These are phyloP conservation scores for Rhodocollybia butyracea DNA, from an alignment of 768 basidiomycete genomes.

Conservation along the genomic window DNA sequence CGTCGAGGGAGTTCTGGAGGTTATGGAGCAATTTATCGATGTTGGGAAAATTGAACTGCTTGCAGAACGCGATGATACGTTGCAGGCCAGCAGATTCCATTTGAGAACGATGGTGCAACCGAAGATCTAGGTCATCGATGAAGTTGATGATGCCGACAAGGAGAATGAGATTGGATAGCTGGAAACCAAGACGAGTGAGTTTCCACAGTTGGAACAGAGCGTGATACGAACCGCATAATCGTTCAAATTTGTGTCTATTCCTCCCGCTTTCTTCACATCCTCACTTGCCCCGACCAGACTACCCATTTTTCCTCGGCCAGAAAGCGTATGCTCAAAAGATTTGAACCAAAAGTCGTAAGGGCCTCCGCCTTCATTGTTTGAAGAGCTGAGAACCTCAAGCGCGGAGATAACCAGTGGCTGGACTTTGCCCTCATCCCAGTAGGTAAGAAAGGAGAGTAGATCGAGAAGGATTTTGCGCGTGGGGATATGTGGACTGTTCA, in stretches of 20 bases:
- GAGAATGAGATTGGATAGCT: constrained; percentile 72
- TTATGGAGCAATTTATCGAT: constrained; percentile 66
- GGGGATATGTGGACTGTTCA: constrained; percentile 77
- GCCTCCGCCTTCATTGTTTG: constrained; percentile 58
- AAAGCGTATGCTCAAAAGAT: constrained; percentile 68
- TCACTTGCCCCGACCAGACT: constrained; percentile 94
- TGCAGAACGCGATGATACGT: constrained; percentile 67
- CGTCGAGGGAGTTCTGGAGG: constrained; percentile 60
- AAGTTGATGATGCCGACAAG: constrained; percentile 63
- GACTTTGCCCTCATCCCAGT: constrained; percentile 58
- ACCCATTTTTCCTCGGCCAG: constrained; percentile 91
- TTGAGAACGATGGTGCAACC: constrained; percentile 81
- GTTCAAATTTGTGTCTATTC: constrained; percentile 64
- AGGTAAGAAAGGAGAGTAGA: constrained; percentile 69
- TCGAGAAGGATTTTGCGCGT: constrained; percentile 80
- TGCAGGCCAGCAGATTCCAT: constrained; percentile 88
- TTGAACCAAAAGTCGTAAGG: constrained; percentile 90
- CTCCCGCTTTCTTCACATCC: constrained; percentile 69
- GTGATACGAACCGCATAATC: constrained; percentile 70
- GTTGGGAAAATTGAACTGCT: constrained; percentile 55
- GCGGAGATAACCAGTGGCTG: constrained; percentile 70
- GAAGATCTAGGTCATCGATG: constrained; percentile 77
- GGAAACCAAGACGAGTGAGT: constrained; percentile 10
- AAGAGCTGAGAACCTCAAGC: constrained; percentile 67
- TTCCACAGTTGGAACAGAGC: not conserved